phyloP scores from a whole-genome alignment of 139 green algal species.

The Axilococcus clingmanii region DNA sequence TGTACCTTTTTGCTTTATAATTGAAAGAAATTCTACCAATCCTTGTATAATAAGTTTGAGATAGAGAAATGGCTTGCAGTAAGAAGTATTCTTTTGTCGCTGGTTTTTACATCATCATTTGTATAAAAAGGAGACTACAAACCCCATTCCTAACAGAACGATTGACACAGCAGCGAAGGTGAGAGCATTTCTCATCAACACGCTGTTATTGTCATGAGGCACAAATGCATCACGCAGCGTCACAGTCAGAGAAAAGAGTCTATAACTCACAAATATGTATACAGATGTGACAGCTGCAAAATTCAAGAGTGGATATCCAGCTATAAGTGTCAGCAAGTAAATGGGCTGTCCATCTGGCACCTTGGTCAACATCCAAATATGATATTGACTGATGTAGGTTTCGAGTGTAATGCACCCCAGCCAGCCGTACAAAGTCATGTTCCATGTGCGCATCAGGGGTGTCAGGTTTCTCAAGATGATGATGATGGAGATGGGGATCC shows the following conservation, averaged over 20 bases:
- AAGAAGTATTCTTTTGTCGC: too few species aligned
- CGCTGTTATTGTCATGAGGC: slow-evolving; percentile 66
- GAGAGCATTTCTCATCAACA: slow-evolving; percentile 61
- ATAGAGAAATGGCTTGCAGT: too few species aligned
- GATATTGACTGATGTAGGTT: slow-evolving; percentile 88
- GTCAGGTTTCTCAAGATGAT: slow-evolving; percentile 81
- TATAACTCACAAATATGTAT: slow-evolving; percentile 68
- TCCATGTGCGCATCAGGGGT: slow-evolving; percentile 48
- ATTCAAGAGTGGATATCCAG: slow-evolving; percentile 84
- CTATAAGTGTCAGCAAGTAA: slow-evolving; percentile 68
- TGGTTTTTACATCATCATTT: too few species aligned
- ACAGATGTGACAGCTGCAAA: slow-evolving; percentile 68
- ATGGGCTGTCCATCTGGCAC: slow-evolving; percentile 83
- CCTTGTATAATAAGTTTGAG: too few species aligned
- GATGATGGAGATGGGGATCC: slow-evolving; percentile 89
- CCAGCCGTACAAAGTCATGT: slow-evolving; percentile 77
- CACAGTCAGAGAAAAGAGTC: slow-evolving; percentile 82
- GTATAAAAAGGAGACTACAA: too few species aligned
- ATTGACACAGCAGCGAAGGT: slow-evolving; percentile 34
- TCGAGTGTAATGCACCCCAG: slow-evolving; percentile 96
- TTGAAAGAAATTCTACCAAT: too few species aligned
- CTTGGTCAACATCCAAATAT: slow-evolving; percentile 81
- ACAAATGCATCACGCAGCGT: slow-evolving; percentile 66
- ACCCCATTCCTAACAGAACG: too few species aligned
- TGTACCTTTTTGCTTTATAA: too few species aligned